Percentiles rank a stretch among this genome's conserved stretches.
Evolutionary conservation across 129 eudicot species (phyloP).

Genomic region (Flaveria trinervia): DNA sequence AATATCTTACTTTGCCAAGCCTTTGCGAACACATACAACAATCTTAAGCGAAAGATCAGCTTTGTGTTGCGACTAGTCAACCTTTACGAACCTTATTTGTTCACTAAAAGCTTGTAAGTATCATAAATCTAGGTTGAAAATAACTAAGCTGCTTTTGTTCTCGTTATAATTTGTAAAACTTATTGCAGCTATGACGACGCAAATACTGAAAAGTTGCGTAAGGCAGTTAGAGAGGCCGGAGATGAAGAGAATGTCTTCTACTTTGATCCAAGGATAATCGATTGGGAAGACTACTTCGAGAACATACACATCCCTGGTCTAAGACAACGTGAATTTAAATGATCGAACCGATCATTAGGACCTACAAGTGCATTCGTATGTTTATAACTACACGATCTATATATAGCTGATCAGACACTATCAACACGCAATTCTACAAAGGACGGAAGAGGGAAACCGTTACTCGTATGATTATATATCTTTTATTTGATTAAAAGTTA

Average conservation of each 20-base stretch:
- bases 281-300: constrained; percentile 80
- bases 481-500: no score
- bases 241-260: constrained; percentile 54
- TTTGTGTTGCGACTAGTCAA: constrained; percentile 60
- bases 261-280: constrained; percentile 69
- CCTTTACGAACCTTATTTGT: constrained; percentile 82
- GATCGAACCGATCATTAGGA: constrained; percentile 9
- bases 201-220: constrained; percentile 76
- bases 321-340: constrained; percentile 70
- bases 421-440: no score
- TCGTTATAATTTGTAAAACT: background rate
- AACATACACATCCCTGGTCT: constrained; percentile 70
- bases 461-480: no score
- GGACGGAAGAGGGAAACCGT: no score
- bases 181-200: constrained; percentile 66
- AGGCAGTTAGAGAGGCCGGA: constrained; percentile 45
- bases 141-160: background rate
- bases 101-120: constrained; percentile 80
- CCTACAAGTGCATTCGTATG: background rate
- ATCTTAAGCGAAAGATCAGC: constrained; percentile 58
- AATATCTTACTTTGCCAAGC: constrained; percentile 67
- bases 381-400: background rate
- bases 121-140: background rate
- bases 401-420: background rate
- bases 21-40: constrained; percentile 46